Base-by-base conservation (phyloP, 2,329 filamentous ascomycete species). In the Esteya vermicola region DNA sequence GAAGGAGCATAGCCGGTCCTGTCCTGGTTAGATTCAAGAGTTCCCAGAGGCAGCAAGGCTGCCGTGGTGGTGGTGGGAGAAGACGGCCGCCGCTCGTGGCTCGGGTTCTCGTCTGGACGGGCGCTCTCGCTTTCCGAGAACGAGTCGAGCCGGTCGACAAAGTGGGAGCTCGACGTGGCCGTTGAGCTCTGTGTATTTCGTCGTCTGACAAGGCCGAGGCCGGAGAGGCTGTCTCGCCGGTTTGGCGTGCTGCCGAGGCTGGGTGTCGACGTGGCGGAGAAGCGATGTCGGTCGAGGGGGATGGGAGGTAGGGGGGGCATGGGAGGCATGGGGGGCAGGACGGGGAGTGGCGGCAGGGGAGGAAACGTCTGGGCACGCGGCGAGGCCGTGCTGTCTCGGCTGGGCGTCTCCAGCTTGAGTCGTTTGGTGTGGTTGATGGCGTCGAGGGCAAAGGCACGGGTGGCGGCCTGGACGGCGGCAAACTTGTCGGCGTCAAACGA, bases 401-500 rank as follows among this genome's bases (percentile, higher is more conserved):
- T 31, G 19, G 43, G 41, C 3, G 48, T 30, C 9, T 54, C 53
- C 20, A 59, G 47, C 37, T 52, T 55, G 18, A 60, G 39, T 6
- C 59, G 52, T 39, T 52, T 57, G 23, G 59, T 54, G 10, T 54
- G 54, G 38, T 62, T 58, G 40, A 62, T 46, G 1, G 58, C 50
- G 25, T 58, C 52, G n/a, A 64, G 52, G 19, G 62, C 62, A 34
- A 64, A 57, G 0, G 57, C 44, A 41, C 60, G 62, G 3, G 60
- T 59, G 0, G 61, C 58, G 0, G 57, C 49, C 39, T 63, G 61
- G 6, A 65, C 46, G 16, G 58, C 54, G 2, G 51, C 43, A 39
- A 61, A 65, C 41, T 52, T 57, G 21, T 49, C 47, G 18, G 49
- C 45, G 9, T 60, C 56, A 40, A 62, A 64, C 5, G 57, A 52